Evolutionary conservation across 345 rosid genomes (phyloP).

Genomic region (Linum usitatissimum): DNA sequence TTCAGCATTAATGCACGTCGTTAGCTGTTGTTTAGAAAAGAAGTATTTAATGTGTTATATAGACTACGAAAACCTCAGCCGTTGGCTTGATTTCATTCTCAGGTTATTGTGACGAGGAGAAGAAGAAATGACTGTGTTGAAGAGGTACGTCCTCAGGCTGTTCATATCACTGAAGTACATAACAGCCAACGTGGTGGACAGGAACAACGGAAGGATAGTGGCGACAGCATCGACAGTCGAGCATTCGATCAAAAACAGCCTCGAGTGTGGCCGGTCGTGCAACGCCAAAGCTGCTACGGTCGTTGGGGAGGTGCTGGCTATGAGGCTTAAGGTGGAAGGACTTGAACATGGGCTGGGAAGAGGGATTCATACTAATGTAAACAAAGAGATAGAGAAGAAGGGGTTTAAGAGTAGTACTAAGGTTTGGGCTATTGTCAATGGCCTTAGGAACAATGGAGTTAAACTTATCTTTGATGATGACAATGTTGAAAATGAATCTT

Average conservation of each 20-base stretch:
- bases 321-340: conserved; percentile 74
- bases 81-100: too few species aligned
- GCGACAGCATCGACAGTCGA: conserved; percentile 70
- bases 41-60: too few species aligned
- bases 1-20: too few species aligned
- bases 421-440: conserved; percentile 43
- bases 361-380: conserved; percentile 53
- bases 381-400: conserved; percentile 76
- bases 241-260: conserved; percentile 58
- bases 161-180: conserved; percentile 71
- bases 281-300: conserved; percentile 74
- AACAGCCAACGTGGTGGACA: conserved; percentile 69
- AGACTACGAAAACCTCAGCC: too few species aligned
- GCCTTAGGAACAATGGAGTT: conserved; percentile 64
- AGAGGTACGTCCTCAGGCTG: conserved; percentile 54
- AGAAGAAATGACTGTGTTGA: conserved; percentile 41
- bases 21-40: too few species aligned
- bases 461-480: conserved; percentile 50
- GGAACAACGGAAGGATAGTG: conserved; percentile 65
- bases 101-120: too few species aligned
- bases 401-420: conserved; percentile 55
- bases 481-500: background rate
- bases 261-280: conserved; percentile 68
- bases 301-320: conserved; percentile 70
- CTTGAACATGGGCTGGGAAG: conserved; percentile 73